phyloP scores from a whole-genome alignment of 164 flowering plant species.

The Nymphaea thermarum region DNA sequence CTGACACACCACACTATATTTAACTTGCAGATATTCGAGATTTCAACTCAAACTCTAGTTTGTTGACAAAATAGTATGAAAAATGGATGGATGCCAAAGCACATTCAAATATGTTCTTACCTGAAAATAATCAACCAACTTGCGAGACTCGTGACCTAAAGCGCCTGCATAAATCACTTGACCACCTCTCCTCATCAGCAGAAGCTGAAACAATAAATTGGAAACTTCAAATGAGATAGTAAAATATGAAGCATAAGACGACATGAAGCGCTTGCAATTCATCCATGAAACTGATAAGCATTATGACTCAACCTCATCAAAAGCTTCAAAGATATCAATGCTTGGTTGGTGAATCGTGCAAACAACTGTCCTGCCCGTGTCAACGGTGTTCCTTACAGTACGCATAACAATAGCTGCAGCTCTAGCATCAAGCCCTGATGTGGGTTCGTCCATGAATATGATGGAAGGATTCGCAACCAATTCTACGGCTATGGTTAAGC shows the following conservation, averaged over 20 bases:
- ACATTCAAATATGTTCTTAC: slow-evolving; percentile 4
- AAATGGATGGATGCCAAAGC: too few relatives aligned
- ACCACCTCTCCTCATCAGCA: slow-evolving; percentile 94
- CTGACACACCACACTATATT: too few relatives aligned
- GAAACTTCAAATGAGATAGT: too few relatives aligned
- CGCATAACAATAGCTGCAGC: slow-evolving; percentile 99
- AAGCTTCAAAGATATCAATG: slow-evolving; percentile 92
- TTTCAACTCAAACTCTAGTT: too few relatives aligned
- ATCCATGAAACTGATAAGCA: too few relatives aligned
- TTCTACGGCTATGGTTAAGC: slow-evolving; percentile 91
- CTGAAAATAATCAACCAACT: slow-evolving; percentile 73
- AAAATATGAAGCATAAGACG: too few relatives aligned
- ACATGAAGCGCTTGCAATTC: too few relatives aligned
- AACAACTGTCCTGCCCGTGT: slow-evolving; percentile 92
- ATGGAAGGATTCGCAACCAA: slow-evolving; percentile 98
- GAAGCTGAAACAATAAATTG: slow-evolving; percentile 23
- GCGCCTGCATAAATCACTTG: slow-evolving; percentile 88
- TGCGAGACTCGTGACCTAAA: slow-evolving; percentile 62
- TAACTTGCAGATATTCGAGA: too few relatives aligned
- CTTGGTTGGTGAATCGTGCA: slow-evolving; percentile 99
- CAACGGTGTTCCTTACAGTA: slow-evolving; percentile 91
- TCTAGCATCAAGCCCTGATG: slow-evolving; percentile 96
- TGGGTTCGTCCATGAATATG: slow-evolving; percentile 98
- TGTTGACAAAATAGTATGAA: too few relatives aligned
- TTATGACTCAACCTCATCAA: slow-evolving; percentile 56